Conservation (phyloP, 805 yeast species). For the Lachancea nothofagi region DNA sequence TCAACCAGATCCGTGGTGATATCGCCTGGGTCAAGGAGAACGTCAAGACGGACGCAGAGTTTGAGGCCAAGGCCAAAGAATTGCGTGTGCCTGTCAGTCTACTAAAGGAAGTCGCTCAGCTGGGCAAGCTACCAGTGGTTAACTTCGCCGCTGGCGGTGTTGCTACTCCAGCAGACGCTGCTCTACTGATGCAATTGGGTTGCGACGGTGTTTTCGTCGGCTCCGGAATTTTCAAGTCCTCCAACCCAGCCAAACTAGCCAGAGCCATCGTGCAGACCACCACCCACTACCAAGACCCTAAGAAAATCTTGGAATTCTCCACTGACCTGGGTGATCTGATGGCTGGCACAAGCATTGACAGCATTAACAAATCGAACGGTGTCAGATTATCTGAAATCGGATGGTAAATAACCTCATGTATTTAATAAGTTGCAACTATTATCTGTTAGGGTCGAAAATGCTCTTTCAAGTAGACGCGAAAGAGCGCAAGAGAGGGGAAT, state of each 20-base stretch:
- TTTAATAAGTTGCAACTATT: too few species aligned
- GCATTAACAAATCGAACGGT: constrained; percentile 36
- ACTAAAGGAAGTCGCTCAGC: constrained; percentile 38
- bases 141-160: constrained; percentile 88
- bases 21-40: constrained; percentile 37
- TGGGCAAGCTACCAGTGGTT: constrained; percentile 71
- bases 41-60: constrained; percentile 39
- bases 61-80: constrained; percentile 48
- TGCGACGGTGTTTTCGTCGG: constrained; percentile 76
- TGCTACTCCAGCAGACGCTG: constrained; percentile 86
- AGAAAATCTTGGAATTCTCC: constrained; percentile 55
- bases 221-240: constrained; percentile 72
- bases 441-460: too few species aligned
- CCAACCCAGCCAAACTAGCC: constrained; percentile 68
- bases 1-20: constrained; percentile 52
- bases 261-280: constrained; percentile 77
- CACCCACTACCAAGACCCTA: constrained; percentile 60
- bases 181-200: constrained; percentile 75
- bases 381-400: constrained; percentile 43
- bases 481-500: too few species aligned
- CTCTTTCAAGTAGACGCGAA: too few species aligned
- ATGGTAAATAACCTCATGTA: constrained; percentile 34
- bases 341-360: constrained; percentile 62
- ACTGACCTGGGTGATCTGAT: constrained; percentile 70
- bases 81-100: constrained; percentile 55